Evolutionary conservation across 1,284 basidiomycete species (phyloP), one percentile per base, ranked within the genome.

Genomic region (Tilletia walkeri): DNA sequence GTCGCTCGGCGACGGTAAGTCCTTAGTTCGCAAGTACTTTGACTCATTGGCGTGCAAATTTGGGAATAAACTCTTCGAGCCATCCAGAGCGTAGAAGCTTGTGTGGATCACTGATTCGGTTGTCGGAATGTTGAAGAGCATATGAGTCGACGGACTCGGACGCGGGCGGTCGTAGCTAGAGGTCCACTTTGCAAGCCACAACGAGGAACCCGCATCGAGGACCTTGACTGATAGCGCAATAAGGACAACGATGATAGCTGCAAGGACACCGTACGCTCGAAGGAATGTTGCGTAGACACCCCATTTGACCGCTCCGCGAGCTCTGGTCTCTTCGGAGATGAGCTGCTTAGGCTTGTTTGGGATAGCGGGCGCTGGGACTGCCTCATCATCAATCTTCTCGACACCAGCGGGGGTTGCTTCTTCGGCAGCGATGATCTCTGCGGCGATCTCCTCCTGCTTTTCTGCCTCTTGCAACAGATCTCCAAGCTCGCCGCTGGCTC

Each of bases 371-470:
- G 39, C 16, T 34, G 39, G 24, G 49, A 10, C 18, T 20, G 49
- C 16, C 16, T 48, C 59, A 36, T 16, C 59, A n/a, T 53, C 48
- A 24, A 47, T 30, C 47, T 59, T 63, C 38, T 71, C 69, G 69
- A 69, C 59, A 66, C 41, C 18, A 20, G 30, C 6, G 49, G 67
- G 63, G 34, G 49, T 6, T 68, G 53, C 59, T 70, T 41, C 24
- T 53, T 68, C 47, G 69, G 68, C 41, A 65, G 39, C 34, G 59
- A 56, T 67, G 6, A 71, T 66, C 39, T 76, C 75, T 4, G 73
- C 69, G 14, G 71, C 68, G 1, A 54, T 47, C 48, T 72, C 88
- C 24, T 87, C 86, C 0, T 86, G 67, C 41, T 73, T 83, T 65
- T 90, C 89, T 6, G 54, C 45, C 20, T 71, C 70, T n/a, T 49